These are phyloP conservation scores for Colletotrichum tabaci DNA, from an alignment of 2,329 filamentous ascomycete genomes.

Conservation along the genomic window DNA sequence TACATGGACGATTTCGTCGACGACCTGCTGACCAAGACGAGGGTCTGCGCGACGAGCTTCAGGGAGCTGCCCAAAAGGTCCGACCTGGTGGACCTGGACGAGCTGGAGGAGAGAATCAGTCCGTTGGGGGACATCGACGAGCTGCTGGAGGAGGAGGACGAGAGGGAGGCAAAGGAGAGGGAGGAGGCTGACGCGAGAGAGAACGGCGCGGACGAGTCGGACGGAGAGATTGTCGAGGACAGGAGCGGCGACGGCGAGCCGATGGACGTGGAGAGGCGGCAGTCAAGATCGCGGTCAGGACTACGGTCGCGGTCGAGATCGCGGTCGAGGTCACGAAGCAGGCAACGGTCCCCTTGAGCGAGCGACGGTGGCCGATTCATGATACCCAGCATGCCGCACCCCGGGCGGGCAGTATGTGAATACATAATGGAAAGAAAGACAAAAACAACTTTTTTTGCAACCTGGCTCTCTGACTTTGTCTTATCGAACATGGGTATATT, in stretches of 20 bases:
- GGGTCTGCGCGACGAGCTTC: constrained; percentile 91
- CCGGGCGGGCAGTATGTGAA: background rate
- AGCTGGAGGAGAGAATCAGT: constrained; percentile 88
- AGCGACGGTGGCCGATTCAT: background rate
- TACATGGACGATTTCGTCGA: constrained; percentile 95
- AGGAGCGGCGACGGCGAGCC: constrained; percentile 40
- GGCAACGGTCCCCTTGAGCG: constrained; percentile 25
- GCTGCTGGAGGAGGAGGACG: constrained; percentile 71
- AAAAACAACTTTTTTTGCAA: background rate
- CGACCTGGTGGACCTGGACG: constrained; percentile 88
- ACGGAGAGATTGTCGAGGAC: constrained; percentile 55
- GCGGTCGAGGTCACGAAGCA: constrained; percentile 35
- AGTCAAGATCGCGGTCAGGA: constrained; percentile 17
- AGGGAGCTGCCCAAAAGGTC: constrained; percentile 91
- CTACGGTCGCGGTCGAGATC: constrained; percentile 41
- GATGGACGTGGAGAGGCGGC: constrained; percentile 55
- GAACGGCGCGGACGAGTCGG: constrained; percentile 54
- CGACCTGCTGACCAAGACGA: constrained; percentile 88
- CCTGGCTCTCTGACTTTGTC: background rate
- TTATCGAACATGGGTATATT: constrained; percentile 31
- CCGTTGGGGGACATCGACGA: constrained; percentile 85
- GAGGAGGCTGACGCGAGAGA: constrained; percentile 49
- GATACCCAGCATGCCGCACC: constrained; percentile 28
- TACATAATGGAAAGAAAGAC: background rate
- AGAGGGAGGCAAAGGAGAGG: constrained; percentile 46